Evolutionary conservation across 768 basidiomycete genomes (phyloP), one percentile per base, ranked within the genome.

Genomic region (Mycena vitilis): DNA sequence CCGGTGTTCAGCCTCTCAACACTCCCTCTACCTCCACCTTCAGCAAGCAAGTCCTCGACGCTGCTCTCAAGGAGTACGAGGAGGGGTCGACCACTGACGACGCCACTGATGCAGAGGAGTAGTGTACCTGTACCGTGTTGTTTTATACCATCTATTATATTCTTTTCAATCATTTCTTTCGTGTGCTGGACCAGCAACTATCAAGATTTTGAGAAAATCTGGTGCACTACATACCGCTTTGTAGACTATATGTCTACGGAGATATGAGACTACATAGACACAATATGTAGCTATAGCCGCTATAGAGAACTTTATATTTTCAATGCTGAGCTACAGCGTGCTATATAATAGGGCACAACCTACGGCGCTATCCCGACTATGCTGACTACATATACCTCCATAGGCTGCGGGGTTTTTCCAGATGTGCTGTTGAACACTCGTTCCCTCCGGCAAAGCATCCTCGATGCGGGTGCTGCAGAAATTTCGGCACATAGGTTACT

Each of bases 31-130:
- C 16, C 22, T 18, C 49, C 2, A 34, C 48, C n/a, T 22, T 62
- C 37, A 62, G 8, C 49, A 30, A 42, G 60, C 22, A 36, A 20
- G 23, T 30, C 22, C n/a, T 62, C 49, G 60, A 62, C 25, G 60
- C 60, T 22, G 60, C 51, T 4, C 23, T 62, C 18, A 44, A 38
- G 38, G 49, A 62, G 51, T 20, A 53, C 49, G 10, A 51, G 47
- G 48, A 60, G 20, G n/a, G 22, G 1, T n/a, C 34, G 18, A 30
- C 38, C 1, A 60, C 59, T 16, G 60, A 61, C 10, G 49, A 51
- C 8, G 49, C 23, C 12, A 25, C 49, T 9, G 49, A 47, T 20
- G 20, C 45, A 8, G 45, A 47, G 8, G 15, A 20, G 15, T 47
- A 18, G 45, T 47, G 20, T 18, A 47, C 45, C 22, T 51, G 25